These are phyloP conservation scores for Lasiodiplodia theobromae DNA, from an alignment of 2,329 filamentous ascomycete species.

Conservation along the genomic window DNA sequence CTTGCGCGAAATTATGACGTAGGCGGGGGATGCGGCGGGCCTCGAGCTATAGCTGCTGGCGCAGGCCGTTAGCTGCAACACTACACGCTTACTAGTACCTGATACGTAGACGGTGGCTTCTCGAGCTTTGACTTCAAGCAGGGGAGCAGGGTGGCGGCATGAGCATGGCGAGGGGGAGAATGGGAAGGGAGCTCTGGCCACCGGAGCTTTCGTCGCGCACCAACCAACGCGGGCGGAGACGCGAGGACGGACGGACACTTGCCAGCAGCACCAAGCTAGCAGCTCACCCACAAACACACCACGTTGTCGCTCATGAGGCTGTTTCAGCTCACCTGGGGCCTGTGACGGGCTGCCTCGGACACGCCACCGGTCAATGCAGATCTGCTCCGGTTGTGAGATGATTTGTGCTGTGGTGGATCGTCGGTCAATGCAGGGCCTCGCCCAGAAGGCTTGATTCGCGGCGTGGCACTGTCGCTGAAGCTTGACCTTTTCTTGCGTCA, in stretches of 20 bases:
- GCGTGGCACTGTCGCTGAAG: neutral
- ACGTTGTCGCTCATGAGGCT: neutral
- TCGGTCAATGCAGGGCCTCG: slow-evolving; percentile 11
- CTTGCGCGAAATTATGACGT: slow-evolving; percentile 9
- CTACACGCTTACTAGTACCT: neutral
- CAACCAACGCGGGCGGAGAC: neutral
- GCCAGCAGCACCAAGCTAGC: neutral
- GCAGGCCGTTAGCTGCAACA: neutral
- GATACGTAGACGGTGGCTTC: neutral
- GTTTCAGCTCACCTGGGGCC: slow-evolving; percentile 4
- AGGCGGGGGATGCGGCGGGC: neutral
- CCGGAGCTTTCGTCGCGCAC: neutral
- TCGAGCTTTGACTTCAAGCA: slow-evolving; percentile 2
- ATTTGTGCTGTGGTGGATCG: neutral
- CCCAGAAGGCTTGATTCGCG: slow-evolving; percentile 12
- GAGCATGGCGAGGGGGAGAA: slow-evolving; percentile 6
- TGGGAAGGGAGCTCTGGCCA: neutral
- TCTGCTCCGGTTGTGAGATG: neutral
- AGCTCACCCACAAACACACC: neutral
- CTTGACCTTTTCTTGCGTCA: slow-evolving; percentile 20
- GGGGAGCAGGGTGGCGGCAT: neutral
- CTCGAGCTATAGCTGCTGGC: neutral
- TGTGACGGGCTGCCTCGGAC: neutral
- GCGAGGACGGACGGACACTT: neutral
- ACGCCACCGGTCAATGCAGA: neutral